phyloP scores from a whole-genome alignment of 352 stramenopile species.

The Phytopythium kandeliae region DNA sequence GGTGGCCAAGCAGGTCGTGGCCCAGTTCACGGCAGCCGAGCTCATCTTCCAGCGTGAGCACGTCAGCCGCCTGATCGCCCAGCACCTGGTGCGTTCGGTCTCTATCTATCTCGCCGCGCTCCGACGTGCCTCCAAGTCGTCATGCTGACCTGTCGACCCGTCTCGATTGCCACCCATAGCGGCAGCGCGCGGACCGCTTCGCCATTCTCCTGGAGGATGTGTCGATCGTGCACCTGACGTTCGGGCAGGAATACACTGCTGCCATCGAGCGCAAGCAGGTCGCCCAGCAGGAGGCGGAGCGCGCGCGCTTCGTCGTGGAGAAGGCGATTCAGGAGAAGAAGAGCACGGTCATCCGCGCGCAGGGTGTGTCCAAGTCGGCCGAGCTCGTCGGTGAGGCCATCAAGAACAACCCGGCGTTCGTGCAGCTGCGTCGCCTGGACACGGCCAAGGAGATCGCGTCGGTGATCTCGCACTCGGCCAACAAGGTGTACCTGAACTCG shows the following conservation, averaged over 20 bases:
- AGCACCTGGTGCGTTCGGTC: slow-evolving; percentile 75
- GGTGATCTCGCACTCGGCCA: slow-evolving; percentile 92
- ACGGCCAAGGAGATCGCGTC: slow-evolving; percentile 98
- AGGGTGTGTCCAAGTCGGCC: slow-evolving; percentile 98
- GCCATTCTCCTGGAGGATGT: slow-evolving; percentile 97
- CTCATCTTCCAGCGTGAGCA: slow-evolving; percentile 99
- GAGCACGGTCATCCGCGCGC: slow-evolving; percentile 95
- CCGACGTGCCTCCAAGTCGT: too few species aligned
- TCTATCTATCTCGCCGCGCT: too few species aligned
- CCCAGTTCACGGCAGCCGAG: slow-evolving; percentile 98
- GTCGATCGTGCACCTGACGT: slow-evolving; percentile 99
- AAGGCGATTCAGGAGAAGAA: slow-evolving; percentile 99
- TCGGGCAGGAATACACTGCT: slow-evolving; percentile 97
- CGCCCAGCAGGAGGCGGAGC: slow-evolving; percentile 98
- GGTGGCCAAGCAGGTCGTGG: slow-evolving; percentile 98
- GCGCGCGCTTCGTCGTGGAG: slow-evolving; percentile 98
- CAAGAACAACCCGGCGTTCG: slow-evolving; percentile 99
- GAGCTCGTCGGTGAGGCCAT: slow-evolving; percentile 98
- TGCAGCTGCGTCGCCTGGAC: slow-evolving; percentile 98
- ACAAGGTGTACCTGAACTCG: slow-evolving; percentile 98
- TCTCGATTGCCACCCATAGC: slow-evolving; percentile 33
- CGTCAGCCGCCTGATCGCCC: slow-evolving; percentile 93
- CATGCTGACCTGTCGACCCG: too few species aligned
- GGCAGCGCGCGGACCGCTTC: slow-evolving; percentile 87
- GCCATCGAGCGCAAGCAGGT: slow-evolving; percentile 99